Base-by-base conservation (phyloP, 805 yeast species). In the Candida awuae region DNA sequence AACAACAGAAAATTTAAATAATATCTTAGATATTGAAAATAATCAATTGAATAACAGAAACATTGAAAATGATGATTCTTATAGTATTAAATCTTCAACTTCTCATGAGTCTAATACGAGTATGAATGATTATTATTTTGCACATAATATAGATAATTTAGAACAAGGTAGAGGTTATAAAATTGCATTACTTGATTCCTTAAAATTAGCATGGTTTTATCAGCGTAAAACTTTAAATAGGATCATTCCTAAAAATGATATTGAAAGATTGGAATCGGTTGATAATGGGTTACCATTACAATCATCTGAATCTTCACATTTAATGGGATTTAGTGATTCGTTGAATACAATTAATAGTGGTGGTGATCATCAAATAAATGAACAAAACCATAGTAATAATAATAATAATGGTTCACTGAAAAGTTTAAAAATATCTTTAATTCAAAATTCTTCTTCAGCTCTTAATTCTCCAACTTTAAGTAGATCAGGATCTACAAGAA, bases 121-220 rank as follows among this genome's bases (percentile, higher is more conserved):
- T 37, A 9, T 43, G 13, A 43, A 35, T 20, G 47, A 46, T 26
- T 38, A 36, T 16, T 43, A 37, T 18, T 54, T 56, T 38, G 45
- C 51, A 21, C 47, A 46, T 23, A 51, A 52, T 34, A 36, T 59
- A 15, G 56, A 58, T 36, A 49, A 51, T 34, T 45, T 57, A 8
- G 62, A 58, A 35, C 35, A 35, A 7, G 58, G 61, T 8, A 33
- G 41, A 20, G 46, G 53, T 22, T 45, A 51, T 27, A 48, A 61
- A 31, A 47, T 61, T 19, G 51, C 62, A 6, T 39, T 61, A 5
- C 44, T 54, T 21, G 66, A 61, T 40, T 55, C 66, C 2, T 40
- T 61, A 9, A 59, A 47, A 31, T 44, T 59, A 31, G 57, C 56
- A 1, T 38, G 52, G 38, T 28, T 45, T 2, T 42, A 42, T 9